These are phyloP conservation scores for Patellifolia procumbens DNA, from an alignment of 179 eudicot genomes.

Conservation along the genomic window DNA sequence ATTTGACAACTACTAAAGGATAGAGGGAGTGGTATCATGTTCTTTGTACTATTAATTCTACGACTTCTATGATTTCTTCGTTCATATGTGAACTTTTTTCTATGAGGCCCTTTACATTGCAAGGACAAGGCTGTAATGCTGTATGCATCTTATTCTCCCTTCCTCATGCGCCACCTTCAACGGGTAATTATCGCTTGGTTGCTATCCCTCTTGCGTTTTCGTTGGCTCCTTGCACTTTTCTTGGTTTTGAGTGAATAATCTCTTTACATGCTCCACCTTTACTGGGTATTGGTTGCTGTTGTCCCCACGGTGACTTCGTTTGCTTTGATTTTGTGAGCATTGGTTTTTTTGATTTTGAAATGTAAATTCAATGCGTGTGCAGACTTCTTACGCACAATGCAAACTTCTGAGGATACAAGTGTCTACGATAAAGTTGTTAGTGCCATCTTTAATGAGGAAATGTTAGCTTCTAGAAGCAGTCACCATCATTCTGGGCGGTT, in stretches of 20 bases:
- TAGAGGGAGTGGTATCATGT: neutral
- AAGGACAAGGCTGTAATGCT: neutral
- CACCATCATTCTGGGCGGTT: slow-evolving; percentile 50
- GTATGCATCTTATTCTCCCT: neutral
- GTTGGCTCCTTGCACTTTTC: neutral
- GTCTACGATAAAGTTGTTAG: slow-evolving; percentile 82
- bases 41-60: too few species aligned
- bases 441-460: slow-evolving; percentile 79
- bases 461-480: slow-evolving; percentile 46
- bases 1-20: neutral
- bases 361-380: slow-evolving; percentile 25
- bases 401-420: slow-evolving; percentile 86
- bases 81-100: too few species aligned
- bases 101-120: neutral
- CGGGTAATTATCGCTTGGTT: neutral
- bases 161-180: neutral
- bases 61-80: too few species aligned
- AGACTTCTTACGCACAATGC: slow-evolving; percentile 80
- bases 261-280: neutral
- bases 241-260: neutral
- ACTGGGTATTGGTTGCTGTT: neutral
- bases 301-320: neutral
- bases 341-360: slow-evolving; percentile 1
- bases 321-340: slow-evolving; percentile 1
- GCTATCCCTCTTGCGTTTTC: neutral